Evolutionary conservation across 2,329 filamentous ascomycete genomes (phyloP), one percentile per base, ranked within the genome.

Genomic region (Akanthomyces muscarius): DNA sequence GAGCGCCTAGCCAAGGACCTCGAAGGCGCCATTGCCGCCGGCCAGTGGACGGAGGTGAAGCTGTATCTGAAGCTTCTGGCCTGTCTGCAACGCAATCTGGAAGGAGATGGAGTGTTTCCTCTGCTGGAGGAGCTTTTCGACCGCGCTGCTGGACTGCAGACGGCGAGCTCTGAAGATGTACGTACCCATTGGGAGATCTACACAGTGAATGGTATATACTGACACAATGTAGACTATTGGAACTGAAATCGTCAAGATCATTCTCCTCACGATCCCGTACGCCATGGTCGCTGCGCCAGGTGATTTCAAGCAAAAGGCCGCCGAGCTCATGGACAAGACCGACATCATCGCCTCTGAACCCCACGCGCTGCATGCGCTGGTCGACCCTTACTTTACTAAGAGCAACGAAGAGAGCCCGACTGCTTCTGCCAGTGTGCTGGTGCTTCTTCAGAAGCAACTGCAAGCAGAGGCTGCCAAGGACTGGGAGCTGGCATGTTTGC

Each of bases 211-310:
- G 41, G 4, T 13, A n/a, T 13, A 41, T 48, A 42, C 36, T 38
- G 18, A 61, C 25, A 47, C 18, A 14, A 41, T 48, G 23, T 42
- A 87, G 84, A 88, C 84, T 0, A 85, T 89, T 66, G 86, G 86
- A 55, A 88, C 96, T 48, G 95, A 98, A 78, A 85, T 99, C 41
- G 92, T 97, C 74, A 98, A 97, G 77, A 93, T 97, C 69, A 97
- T 99, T 67, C 86, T 98, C 51, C 86, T 97, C 55, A 97, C 94
- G 0, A 90, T 99, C 64, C 94, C 95, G 0, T 99, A 98, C 74
- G 82, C 92, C 61, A 88, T 97, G 83, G 86, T 88, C 11, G 86
- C 90, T 3, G 85, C 88, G 0, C 89, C 90, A 4, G 81, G 83
- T 4, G 86, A 87, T 56, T 88, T 89, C 71, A 86, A 89, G 69